These are phyloP conservation scores for Euphorbia corollata DNA, from an alignment of 441 rosid genomes.

Conservation along the genomic window DNA sequence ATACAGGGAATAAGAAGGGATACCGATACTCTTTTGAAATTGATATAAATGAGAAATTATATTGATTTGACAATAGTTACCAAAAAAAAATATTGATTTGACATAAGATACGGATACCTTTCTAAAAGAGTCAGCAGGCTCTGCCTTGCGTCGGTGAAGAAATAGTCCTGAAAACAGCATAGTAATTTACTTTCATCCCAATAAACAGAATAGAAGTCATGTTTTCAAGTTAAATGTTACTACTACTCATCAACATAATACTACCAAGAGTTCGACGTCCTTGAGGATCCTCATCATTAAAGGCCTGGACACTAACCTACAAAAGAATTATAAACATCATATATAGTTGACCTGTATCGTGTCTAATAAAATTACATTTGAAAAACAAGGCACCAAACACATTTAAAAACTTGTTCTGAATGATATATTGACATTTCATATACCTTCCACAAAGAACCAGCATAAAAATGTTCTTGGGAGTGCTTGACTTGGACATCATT, in stretches of 20 bases:
- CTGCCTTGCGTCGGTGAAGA: slow-evolving; percentile 89
- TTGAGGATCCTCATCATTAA: slow-evolving; percentile 93
- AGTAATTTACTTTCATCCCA: slow-evolving; percentile 2
- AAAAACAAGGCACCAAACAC: slow-evolving; percentile 1
- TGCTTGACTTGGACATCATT: slow-evolving; percentile 93
- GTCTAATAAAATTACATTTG: neutral
- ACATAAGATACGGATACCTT: slow-evolving; percentile 40
- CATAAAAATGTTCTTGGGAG: slow-evolving; percentile 82
- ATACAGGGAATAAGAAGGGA: no score
- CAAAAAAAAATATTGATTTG: slow-evolving; percentile 6
- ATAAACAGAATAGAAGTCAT: slow-evolving; percentile 6
- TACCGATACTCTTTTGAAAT: no score
- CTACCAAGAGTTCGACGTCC: slow-evolving; percentile 90
- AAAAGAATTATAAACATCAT: slow-evolving; percentile 19
- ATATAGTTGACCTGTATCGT: slow-evolving; percentile 8
- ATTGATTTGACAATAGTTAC: no score
- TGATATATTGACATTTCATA: slow-evolving; percentile 14
- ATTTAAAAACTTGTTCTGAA: neutral
- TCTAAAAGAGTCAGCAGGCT: slow-evolving; percentile 54
- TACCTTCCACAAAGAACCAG: slow-evolving; percentile 99
- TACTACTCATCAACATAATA: slow-evolving; percentile 10
- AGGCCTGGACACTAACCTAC: slow-evolving; percentile 92
- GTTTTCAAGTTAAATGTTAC: slow-evolving; percentile 3
- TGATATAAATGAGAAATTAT: no score
- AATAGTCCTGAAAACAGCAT: slow-evolving; percentile 56